Evolutionary conservation across 2,329 filamentous ascomycete species (phyloP), one percentile per base, ranked within the genome.

Genomic region (Grosmannia penicillata): DNA sequence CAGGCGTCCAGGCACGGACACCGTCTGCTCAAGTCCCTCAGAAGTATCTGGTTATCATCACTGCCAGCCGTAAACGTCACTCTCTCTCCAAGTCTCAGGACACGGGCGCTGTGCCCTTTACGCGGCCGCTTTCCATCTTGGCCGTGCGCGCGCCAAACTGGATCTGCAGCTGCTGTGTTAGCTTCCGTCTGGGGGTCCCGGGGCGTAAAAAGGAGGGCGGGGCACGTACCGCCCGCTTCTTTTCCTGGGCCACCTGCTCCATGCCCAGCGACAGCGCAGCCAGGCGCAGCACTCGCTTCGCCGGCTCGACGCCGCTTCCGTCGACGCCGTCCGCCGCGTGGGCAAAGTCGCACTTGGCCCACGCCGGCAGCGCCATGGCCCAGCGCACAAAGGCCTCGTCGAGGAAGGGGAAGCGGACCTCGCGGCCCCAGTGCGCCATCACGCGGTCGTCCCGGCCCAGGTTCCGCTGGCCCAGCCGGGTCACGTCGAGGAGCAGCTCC

Each of bases 391-490:
- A 70, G 3, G 72, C 65, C 57, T 98, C 91, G 44, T 96, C 91
- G 0, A 98, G 69, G 51, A 75, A 98, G 0, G 93, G 91, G 53
- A 93, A 95, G 26, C 91, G 73, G 24, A 82, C 82, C 58, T 98
- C 91, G 43, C 78, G 79, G 13, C 82, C 76, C 82, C 87, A 96
- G 52, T 93, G 73, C 3, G 84, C 78, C 57, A 95, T 84, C 15
- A 87, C 81, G 19, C 91, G 74, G 57, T 98, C 93, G 52, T 98
- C 91, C 9, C 91, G 77, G 4, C 91, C 93, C 8, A 98, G 69
- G 47, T 98, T 98, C n/a, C 91, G 75, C 58, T 91, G 85, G 1
- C 89, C 87, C 2, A 98, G 72, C 19, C 93, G 75, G 34, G 73
- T 66, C 27, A 96, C 79, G 44, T 98, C 91, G 4, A 96, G 67